phyloP scores from a whole-genome alignment of 2,329 filamentous ascomycete genomes.

The Emericellopsis cladophorae region DNA sequence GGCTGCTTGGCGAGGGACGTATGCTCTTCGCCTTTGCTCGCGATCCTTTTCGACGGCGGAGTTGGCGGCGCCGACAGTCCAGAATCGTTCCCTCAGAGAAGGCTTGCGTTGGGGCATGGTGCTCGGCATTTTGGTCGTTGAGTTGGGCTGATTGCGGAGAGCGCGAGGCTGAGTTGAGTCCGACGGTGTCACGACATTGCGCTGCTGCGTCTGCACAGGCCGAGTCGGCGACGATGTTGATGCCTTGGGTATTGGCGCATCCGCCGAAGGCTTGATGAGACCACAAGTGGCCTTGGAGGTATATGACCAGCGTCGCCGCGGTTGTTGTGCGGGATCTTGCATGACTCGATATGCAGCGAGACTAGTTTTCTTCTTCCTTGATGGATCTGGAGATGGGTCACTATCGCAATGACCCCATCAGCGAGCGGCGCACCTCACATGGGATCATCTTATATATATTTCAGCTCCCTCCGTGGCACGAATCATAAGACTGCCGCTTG shows the following conservation, averaged over 20 bases:
- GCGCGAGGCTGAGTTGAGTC: no score
- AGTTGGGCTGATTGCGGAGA: background rate
- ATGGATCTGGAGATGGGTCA: background rate
- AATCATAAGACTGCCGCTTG: no score
- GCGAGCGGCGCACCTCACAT: no score
- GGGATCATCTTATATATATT: no score
- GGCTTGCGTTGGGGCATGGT: background rate
- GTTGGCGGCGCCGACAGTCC: constrained; percentile 1
- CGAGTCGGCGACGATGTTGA: no score
- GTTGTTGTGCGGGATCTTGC: background rate
- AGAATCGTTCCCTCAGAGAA: constrained; percentile 3
- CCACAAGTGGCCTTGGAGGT: background rate
- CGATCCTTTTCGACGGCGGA: constrained; percentile 7
- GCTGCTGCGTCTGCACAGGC: no score
- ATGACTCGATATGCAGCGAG: background rate
- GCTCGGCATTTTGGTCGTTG: no score
- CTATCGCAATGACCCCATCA: no score
- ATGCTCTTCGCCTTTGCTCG: constrained; percentile 3
- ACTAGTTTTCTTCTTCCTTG: background rate
- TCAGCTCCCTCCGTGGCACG: no score
- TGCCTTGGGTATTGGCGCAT: no score
- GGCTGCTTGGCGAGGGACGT: constrained; percentile 16
- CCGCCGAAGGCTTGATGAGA: background rate
- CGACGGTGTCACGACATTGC: no score
- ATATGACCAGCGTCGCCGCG: background rate